Evolutionary conservation across 2,329 filamentous ascomycete genomes (phyloP).

Genomic region (Fusarium guadeloupense): DNA sequence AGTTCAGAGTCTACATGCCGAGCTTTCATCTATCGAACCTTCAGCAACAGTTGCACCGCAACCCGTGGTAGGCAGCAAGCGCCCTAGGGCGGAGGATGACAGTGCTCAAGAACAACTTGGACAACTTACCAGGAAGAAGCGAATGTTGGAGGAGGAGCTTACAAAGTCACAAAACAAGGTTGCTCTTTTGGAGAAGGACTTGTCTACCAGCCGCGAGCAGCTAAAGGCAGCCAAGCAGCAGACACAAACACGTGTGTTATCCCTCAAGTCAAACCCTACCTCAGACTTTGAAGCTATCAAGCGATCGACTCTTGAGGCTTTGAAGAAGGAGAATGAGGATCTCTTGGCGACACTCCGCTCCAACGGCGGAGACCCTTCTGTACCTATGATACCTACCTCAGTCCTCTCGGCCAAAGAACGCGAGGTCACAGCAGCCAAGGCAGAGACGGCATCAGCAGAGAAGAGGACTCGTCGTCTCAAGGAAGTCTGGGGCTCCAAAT

Average conservation of each 20-base stretch:
- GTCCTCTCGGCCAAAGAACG: conserved; percentile 79
- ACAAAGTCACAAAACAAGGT: conserved; percentile 74
- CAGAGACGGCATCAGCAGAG: conserved; percentile 75
- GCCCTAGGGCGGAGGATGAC: conserved; percentile 68
- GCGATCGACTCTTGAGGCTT: conserved; percentile 76
- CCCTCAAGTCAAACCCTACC: conserved; percentile 91
- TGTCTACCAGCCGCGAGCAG: conserved; percentile 77
- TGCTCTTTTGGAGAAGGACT: conserved; percentile 77
- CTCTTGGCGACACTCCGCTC: conserved; percentile 76
- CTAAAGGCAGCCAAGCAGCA: conserved; percentile 72
- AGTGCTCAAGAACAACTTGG: conserved; percentile 78
- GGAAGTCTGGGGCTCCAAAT: conserved; percentile 91
- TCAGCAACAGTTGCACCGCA: conserved; percentile 48
- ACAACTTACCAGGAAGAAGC: conserved; percentile 86
- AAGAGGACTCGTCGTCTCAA: conserved; percentile 88
- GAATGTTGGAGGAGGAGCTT: conserved; percentile 83
- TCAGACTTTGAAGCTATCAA: conserved; percentile 87
- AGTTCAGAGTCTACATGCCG: conserved; percentile 75
- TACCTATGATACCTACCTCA: conserved; percentile 77
- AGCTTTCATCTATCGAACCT: conserved; percentile 74
- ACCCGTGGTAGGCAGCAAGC: conserved; percentile 67
- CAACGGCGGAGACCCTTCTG: conserved; percentile 51
- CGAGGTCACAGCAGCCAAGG: conserved; percentile 76
- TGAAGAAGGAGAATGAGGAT: conserved; percentile 85
- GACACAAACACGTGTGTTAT: conserved; percentile 82